Base-by-base conservation (phyloP, 352 stramenopile genomes). In the Phytophthora palmivora region DNA sequence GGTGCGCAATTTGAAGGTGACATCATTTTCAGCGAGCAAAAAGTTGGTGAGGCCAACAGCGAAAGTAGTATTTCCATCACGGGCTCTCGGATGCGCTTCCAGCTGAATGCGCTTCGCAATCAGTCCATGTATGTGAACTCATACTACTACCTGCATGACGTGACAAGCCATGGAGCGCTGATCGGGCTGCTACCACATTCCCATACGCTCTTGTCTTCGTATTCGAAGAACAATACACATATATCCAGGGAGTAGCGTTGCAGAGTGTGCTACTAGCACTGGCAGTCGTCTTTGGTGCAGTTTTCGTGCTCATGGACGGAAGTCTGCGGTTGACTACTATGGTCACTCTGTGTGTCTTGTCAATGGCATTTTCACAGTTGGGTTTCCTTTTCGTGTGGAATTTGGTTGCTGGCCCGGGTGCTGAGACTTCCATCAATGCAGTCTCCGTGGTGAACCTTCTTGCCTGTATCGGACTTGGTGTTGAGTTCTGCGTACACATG, bases 151-250 rank as follows among this genome's bases (percentile, higher is more conserved):
- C 71, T 95, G 37, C 78, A 92, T 59, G 55, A 81, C 1, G 63
- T 88, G 33, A 82, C 78, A 6, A 56, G 58, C 34, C 50, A 65
- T 90, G 78, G 80, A 74, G 73, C n/a, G 34, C 67, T 12, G 42
- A 42, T 44, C 42, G 41, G 47, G 10, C 49, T 38, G 48, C 55
- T 36, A 67, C 62, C 12, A 85, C 88, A 11, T 97, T 97, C 52
- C 87, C 89, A 14, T 97, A 97, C 67, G 89, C 83, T 42, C 70
- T 97, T 32, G 94, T 93, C 39, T 96, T 97, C 62, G 87, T 97
- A 15, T 97, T 90, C 61, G 96, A 97, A 61, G 91, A 97, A 53
- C 91, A 97, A 69, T 97, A 97, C 76, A 83, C 79, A 45, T 96
- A 93, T 60, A 97, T 97, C 58, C 88, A 97, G 55, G 90, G 90